These are phyloP conservation scores for Plantago lanceolata DNA, from an alignment of 305 asterid genomes.

Conservation along the genomic window DNA sequence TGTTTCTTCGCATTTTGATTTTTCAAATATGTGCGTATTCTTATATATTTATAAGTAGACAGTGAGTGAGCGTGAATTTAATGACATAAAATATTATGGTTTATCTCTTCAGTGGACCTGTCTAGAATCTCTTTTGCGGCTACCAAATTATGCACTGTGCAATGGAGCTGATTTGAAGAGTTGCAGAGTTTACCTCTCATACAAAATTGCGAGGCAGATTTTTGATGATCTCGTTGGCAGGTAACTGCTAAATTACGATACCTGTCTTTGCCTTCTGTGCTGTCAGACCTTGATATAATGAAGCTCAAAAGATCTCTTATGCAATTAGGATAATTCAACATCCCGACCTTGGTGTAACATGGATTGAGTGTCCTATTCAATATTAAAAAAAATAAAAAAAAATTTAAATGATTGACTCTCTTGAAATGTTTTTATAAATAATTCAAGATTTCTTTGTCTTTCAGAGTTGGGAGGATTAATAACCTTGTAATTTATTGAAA, in stretches of 20 bases:
- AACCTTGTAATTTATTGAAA: too few species aligned
- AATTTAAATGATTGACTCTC: not conserved
- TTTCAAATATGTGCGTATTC: too few species aligned
- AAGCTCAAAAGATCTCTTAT: constrained; percentile 14
- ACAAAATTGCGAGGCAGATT: constrained; percentile 36
- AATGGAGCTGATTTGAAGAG: constrained; percentile 40
- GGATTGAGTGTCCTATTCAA: not conserved
- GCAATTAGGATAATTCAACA: constrained; percentile 9
- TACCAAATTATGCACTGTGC: constrained; percentile 47
- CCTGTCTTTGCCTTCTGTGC: constrained; percentile 8
- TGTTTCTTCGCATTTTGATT: constrained; percentile 17
- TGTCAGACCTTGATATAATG: too few species aligned
- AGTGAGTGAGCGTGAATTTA: too few species aligned
- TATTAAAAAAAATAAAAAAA: too few species aligned
- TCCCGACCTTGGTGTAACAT: constrained; percentile 3
- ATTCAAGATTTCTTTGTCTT: not conserved
- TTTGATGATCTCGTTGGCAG: constrained; percentile 74
- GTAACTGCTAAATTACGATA: constrained; percentile 34
- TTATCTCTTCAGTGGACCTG: constrained; percentile 64
- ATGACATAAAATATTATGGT: too few species aligned
- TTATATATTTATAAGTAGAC: too few species aligned
- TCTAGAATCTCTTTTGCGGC: constrained; percentile 60
- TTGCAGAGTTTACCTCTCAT: constrained; percentile 42
- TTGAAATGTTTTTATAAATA: not conserved
- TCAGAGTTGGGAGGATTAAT: not conserved